Base-by-base conservation (phyloP, 1,284 basidiomycete species). In the Ustilago trichophora region DNA sequence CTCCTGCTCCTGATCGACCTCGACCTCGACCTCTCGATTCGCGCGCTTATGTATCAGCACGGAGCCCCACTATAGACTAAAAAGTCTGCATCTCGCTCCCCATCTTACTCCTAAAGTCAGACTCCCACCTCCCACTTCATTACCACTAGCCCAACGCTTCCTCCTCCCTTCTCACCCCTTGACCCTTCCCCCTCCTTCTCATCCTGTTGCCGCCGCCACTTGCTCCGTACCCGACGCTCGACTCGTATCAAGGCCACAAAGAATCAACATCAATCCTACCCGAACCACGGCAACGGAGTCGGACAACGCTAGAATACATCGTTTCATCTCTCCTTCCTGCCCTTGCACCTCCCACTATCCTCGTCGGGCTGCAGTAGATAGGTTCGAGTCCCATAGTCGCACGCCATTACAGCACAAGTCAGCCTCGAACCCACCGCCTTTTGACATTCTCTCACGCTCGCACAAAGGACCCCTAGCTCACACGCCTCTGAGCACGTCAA, bases 261-360 rank as follows among this genome's bases (percentile, higher is more conserved):
- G n/a, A n/a, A n/a, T n/a, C n/a, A n/a, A n/a, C n/a, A n/a, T n/a
- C n/a, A n/a, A n/a, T n/a, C n/a, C n/a, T n/a, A n/a, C n/a, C n/a
- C n/a, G 19, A 44, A 9, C 29, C 8, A 44, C 31, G 21, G 6
- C 31, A 24, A 24, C 26, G 18, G 24, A 4, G n/a, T n/a, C n/a
- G 12, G 13, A 37, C 25, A 6, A 43, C 29, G 16, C 40, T 35
- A 38, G 41, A 35, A 40, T 16, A 24, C 18, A 25, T 49, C 41
- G 27, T 25, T 53, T 53, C 57, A 53, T 52, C 40, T 46, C 29
- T 49, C 37, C n/a, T n/a, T n/a, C n/a, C n/a, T n/a, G n/a, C n/a
- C n/a, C n/a, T 10, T 25, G 16, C 19, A 13, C 33, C 16, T 25
- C 29, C 11, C 31, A 19, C n/a, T 24, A n/a, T n/a, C n/a, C n/a